phyloP scores from a whole-genome alignment of 2,329 filamentous ascomycete genomes.

The Lachnellula occidentalis region DNA sequence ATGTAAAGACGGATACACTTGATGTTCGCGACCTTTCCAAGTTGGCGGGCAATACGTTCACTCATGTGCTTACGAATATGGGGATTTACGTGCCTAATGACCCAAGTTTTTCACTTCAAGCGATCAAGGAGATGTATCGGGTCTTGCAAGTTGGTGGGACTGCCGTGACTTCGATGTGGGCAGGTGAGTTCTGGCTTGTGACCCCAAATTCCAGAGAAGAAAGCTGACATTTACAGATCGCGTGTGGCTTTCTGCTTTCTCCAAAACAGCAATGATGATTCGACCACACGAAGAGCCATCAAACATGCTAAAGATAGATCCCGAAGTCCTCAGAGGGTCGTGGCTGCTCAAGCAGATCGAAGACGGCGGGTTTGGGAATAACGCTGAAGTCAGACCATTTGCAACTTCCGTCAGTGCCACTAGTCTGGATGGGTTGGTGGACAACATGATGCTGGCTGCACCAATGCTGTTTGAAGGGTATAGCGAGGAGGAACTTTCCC shows the following conservation, averaged over 20 bases:
- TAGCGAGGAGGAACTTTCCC: constrained; percentile 5
- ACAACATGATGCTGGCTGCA: constrained; percentile 12
- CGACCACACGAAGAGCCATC: constrained; percentile 4
- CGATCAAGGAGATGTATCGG: constrained; percentile 7
- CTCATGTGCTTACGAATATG: constrained; percentile 47
- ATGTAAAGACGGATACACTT: constrained; percentile 66
- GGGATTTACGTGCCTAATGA: constrained; percentile 7
- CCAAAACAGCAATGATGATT: not conserved
- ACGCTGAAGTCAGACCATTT: constrained; percentile 6
- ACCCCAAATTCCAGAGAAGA: not conserved
- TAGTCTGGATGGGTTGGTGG: constrained; percentile 8
- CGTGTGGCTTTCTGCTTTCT: constrained; percentile 7
- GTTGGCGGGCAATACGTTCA: constrained; percentile 91
- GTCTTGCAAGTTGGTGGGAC: constrained; percentile 7
- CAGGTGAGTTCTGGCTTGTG: constrained; percentile 1
- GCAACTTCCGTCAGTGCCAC: constrained; percentile 7
- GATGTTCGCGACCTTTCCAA: constrained; percentile 56
- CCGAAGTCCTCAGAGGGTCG: constrained; percentile 5
- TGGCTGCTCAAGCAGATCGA: constrained; percentile 10
- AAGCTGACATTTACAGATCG: constrained; percentile 7
- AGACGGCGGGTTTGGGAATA: constrained; percentile 9
- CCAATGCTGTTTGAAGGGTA: constrained; percentile 9
- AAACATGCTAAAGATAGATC: constrained; percentile 1
- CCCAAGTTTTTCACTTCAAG: constrained; percentile 51
- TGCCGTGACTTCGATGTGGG: constrained; percentile 8